Percentiles rank a stretch among this genome's conserved stretches.
Evolutionary conservation across 2,329 filamentous ascomycete genomes (phyloP).

Genomic region (Fusarium hainanense): DNA sequence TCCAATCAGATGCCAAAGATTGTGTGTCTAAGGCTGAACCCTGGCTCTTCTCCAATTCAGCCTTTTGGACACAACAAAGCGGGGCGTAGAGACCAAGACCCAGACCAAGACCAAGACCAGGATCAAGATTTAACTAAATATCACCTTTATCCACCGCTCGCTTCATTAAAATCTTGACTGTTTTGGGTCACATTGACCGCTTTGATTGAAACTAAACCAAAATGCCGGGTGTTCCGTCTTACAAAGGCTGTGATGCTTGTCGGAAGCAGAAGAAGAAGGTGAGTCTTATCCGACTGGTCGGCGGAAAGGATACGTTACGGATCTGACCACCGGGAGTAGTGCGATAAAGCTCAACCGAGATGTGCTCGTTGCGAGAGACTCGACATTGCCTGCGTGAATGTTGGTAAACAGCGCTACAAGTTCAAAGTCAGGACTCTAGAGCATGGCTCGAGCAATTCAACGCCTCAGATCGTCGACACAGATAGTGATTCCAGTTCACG

Average conservation of each 20-base stretch:
- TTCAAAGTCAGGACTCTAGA: conserved; percentile 55
- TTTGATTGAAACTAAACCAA: conserved; percentile 3
- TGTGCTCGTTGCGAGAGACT: conserved; percentile 61
- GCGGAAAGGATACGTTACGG: not conserved
- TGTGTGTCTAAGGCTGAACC: conserved; percentile 7
- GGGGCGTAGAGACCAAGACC: conserved; percentile 7
- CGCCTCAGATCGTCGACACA: conserved; percentile 1
- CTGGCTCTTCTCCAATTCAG: conserved; percentile 9
- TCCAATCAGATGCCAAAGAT: conserved; percentile 8
- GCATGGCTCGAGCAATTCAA: conserved; percentile 1
- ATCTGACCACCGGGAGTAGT: conserved; percentile 48
- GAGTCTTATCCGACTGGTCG: conserved; percentile 6
- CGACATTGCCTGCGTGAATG: conserved; percentile 57
- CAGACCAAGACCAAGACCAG: not conserved
- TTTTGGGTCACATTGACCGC: conserved; percentile 40
- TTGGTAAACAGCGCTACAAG: conserved; percentile 60
- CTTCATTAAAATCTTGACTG: conserved; percentile 16
- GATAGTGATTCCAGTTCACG: conserved; percentile 19
- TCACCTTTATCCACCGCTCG: not conserved
- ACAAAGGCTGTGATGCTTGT: conserved; percentile 62
- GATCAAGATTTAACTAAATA: conserved; percentile 15
- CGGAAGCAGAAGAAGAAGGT: conserved; percentile 66
- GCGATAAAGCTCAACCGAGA: conserved; percentile 57
- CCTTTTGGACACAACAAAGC: not conserved
- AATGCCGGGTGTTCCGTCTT: conserved; percentile 65